Evolutionary conservation across 2,329 filamentous ascomycete species (phyloP), one percentile per base, ranked within the genome.

Genomic region (Neopestalotiopsis rosae): DNA sequence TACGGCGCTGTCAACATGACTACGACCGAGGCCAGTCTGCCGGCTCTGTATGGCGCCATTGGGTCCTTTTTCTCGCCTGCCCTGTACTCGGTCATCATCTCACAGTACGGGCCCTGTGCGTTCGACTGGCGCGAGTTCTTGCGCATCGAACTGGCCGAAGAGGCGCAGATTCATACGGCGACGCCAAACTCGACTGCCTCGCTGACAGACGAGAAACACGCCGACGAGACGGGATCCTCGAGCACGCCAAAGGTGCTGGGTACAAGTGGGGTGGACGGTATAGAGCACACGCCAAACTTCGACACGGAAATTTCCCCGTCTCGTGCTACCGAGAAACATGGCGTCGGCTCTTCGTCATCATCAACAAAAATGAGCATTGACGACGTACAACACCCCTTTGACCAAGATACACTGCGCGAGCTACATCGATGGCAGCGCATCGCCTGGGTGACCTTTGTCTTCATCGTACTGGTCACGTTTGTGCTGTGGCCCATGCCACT

Each of bases 401-500:
- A 78, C 61, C 75, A 76, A 1, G 68, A 69, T 5, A 82, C 80
- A 0, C 68, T 83, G 1, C 72, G 68, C 32, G 73, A 81, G 17
- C 70, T 84, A 0, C 68, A 76, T 5, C 74, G 74, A 2, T 83
- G 82, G 82, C 76, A 79, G 20, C 77, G 76, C 4, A 81, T 83
- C 67, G 82, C 84, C 0, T 80, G 80, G 73, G 70, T 77, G 1
- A 79, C 81, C 20, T 83, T 81, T 62, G 72, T 82, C 1, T 74
- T 81, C 42, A 79, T 84, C 62, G 79, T 86, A 1, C 72, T 85
- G 7, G 74, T 84, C 10, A 86, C 85, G 0, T 81, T 85, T 32
- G 72, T 87, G 12, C 71, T 80, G 0, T 87, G 84, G 85, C 85
- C 84, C 0, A 77, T 87, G 75, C 84, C 85, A 28, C 76, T 87